These are phyloP conservation scores for Apiospora saccharicola DNA, from an alignment of 2,329 filamentous ascomycete species.

Conservation along the genomic window DNA sequence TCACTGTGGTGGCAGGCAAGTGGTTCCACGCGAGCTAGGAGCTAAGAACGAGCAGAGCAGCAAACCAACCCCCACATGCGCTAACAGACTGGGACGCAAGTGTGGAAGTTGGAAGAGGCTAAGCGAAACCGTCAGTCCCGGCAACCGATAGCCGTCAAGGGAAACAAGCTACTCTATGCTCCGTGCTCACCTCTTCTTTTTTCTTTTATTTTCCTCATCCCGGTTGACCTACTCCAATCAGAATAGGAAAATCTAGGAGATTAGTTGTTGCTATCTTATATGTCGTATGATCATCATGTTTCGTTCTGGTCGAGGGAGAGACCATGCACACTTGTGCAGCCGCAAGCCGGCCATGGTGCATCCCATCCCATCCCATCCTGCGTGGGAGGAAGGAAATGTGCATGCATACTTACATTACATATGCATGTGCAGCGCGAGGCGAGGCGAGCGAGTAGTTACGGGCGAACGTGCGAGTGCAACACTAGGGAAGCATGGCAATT, in stretches of 20 bases:
- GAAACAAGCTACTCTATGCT: background rate
- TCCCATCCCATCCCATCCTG: too few species aligned
- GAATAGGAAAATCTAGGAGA: background rate
- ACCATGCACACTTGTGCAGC: background rate
- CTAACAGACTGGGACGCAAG: background rate
- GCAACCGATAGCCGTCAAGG: background rate
- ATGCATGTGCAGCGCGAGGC: background rate
- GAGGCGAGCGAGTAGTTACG: background rate
- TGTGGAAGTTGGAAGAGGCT: conserved; percentile 1
- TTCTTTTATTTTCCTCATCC: background rate
- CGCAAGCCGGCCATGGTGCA: background rate
- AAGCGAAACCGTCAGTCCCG: conserved; percentile 3
- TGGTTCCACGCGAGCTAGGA: too few species aligned
- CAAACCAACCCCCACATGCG: background rate
- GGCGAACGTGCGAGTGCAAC: conserved; percentile 9
- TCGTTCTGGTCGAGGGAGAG: background rate
- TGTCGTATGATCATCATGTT: conserved; percentile 9
- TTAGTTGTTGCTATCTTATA: background rate
- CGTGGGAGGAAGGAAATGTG: background rate
- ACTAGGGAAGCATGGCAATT: conserved; percentile 7
- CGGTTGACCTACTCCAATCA: background rate
- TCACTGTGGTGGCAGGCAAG: background rate
- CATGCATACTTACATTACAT: background rate
- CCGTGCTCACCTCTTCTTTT: background rate
- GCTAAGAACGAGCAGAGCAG: too few species aligned